Evolutionary conservation across 257 asterid species (phyloP).

Genomic region (Capsicum chinense): DNA sequence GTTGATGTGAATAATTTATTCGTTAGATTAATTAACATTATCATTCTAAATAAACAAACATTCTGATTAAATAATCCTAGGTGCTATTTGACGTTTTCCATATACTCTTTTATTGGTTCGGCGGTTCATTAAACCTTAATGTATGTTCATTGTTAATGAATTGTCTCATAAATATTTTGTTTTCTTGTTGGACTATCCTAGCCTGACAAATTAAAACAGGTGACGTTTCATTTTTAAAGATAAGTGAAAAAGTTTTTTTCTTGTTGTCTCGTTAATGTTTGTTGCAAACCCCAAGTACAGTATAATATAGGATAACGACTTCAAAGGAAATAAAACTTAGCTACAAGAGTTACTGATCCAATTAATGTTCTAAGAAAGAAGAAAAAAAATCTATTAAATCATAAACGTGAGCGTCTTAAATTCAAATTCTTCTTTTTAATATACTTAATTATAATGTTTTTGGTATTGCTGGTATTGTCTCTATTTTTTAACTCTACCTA

Average conservation of each 20-base stretch:
- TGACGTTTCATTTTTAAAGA: not conserved
- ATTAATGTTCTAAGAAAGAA: not conserved
- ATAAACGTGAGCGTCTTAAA: not conserved
- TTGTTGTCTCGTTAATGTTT: not conserved
- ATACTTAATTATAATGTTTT: too few relatives aligned
- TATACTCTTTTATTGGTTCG: conserved; percentile 5
- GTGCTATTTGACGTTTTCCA: conserved; percentile 17
- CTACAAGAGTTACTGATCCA: not conserved
- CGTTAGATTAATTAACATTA: conserved; percentile 26
- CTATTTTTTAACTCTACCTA: not conserved
- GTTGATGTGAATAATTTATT: conserved; percentile 34
- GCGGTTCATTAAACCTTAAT: conserved; percentile 27
- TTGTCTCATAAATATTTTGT: not conserved
- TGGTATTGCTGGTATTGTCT: not conserved
- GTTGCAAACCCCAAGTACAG: not conserved
- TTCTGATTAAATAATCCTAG: not conserved
- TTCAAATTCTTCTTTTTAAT: too few relatives aligned
- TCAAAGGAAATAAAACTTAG: not conserved
- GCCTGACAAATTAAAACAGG: not conserved
- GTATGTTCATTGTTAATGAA: not conserved
- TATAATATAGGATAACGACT: not conserved
- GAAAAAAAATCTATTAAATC: not conserved
- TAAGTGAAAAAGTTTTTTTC: not conserved
- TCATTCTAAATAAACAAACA: conserved; percentile 21
- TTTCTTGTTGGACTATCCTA: not conserved